Conservation (phyloP, 495 filamentous ascomycete genomes). For the Recurvomyces mirabilis region DNA sequence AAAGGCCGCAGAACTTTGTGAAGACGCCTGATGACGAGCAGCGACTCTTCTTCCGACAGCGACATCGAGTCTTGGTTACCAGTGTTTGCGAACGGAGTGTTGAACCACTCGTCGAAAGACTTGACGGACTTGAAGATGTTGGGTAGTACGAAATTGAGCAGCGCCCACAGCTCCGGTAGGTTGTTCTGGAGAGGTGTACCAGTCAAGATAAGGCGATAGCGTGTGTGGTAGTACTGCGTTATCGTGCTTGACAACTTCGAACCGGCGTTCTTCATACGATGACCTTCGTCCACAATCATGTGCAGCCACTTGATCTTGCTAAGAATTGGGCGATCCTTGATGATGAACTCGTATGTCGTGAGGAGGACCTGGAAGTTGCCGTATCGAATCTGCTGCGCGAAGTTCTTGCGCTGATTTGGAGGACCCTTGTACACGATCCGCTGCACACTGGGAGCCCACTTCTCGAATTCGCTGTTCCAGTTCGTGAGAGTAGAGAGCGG, state of each 20-base stretch:
- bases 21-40: conserved; percentile 94
- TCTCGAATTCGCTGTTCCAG: conserved; percentile 97
- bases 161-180: conserved; percentile 86
- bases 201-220: conserved; percentile 91
- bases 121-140: conserved; percentile 99
- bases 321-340: conserved; percentile 89
- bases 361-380: conserved; percentile 91
- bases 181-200: conserved; percentile 98
- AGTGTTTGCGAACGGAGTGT: conserved; percentile 97
- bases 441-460: conserved; percentile 82
- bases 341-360: conserved; percentile 98
- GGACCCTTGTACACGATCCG: conserved; percentile 96
- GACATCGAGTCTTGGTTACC: conserved; percentile 98
- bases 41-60: conserved; percentile 95
- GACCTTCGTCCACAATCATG: conserved; percentile 99
- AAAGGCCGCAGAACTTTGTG: conserved; percentile 97
- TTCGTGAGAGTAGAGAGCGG: conserved; percentile 94
- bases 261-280: conserved; percentile 98
- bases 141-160: conserved; percentile 95
- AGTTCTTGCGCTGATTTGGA: conserved; percentile 74
- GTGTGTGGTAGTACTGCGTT: conserved; percentile 84
- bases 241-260: conserved; percentile 94
- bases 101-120: conserved; percentile 99
- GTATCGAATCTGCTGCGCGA: conserved; percentile 87
- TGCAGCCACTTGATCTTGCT: conserved; percentile 98